Percentiles rank a stretch among this genome's conserved stretches.
These are phyloP conservation scores for Conoideocrella luteorostrata DNA, from an alignment of 2,329 filamentous ascomycete genomes.

Conservation along the genomic window DNA sequence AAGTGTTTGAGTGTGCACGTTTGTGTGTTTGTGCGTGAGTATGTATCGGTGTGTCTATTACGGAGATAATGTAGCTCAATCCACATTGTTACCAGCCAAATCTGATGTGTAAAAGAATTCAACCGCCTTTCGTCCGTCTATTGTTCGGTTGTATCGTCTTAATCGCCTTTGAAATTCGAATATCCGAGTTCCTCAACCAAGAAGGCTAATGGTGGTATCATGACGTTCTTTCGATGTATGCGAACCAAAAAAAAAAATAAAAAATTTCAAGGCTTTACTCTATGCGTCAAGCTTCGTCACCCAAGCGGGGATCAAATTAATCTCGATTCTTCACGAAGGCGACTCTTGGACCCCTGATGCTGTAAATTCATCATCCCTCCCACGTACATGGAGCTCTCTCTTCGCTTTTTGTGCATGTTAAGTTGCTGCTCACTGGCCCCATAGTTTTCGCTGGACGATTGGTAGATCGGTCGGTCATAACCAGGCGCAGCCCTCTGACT, in stretches of 20 bases:
- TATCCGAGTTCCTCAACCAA: conserved; percentile 5
- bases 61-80: too few relatives aligned
- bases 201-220: conserved; percentile 22
- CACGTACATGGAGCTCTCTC: conserved; percentile 57
- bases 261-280: too few relatives aligned
- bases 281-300: neutral
- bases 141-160: too few relatives aligned
- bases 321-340: conserved; percentile 48
- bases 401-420: conserved; percentile 30
- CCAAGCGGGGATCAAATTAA: conserved; percentile 19
- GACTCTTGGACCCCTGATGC: conserved; percentile 46
- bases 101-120: neutral
- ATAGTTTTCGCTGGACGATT: conserved; percentile 19
- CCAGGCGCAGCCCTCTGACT: conserved; percentile 21
- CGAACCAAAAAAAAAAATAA: neutral
- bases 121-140: neutral
- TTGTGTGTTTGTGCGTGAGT: too few relatives aligned
- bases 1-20: too few relatives aligned
- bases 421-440: conserved; percentile 23
- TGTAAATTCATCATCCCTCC: conserved; percentile 40
- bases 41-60: too few relatives aligned
- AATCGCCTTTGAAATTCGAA: too few relatives aligned
- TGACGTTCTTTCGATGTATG: conserved; percentile 12
- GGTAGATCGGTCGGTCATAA: conserved; percentile 33
- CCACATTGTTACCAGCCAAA: too few relatives aligned